These are phyloP conservation scores for Nigrospora sphaerica DNA, from an alignment of 2,329 filamentous ascomycete species.

Conservation along the genomic window DNA sequence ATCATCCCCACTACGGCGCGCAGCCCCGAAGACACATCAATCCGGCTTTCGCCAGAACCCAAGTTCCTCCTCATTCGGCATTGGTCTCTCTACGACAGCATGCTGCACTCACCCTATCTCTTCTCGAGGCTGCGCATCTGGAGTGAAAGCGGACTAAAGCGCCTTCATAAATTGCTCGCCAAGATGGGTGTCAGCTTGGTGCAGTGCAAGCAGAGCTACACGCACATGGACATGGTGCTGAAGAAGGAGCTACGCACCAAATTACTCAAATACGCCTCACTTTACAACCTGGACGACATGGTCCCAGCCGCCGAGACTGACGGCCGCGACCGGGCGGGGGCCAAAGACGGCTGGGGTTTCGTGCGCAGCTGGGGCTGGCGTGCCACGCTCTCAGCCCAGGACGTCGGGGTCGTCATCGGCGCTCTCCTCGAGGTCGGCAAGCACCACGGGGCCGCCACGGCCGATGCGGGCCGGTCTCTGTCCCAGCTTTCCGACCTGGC, in stretches of 20 bases:
- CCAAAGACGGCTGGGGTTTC: constrained; percentile 93
- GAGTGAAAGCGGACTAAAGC: constrained; percentile 82
- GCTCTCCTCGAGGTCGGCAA: constrained; percentile 89
- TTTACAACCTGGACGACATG: constrained; percentile 91
- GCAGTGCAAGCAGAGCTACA: constrained; percentile 92
- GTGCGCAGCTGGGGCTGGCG: constrained; percentile 97
- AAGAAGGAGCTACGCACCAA: constrained; percentile 82
- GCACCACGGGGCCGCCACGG: constrained; percentile 29
- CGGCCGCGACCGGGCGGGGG: constrained; percentile 59
- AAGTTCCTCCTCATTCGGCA: constrained; percentile 88
- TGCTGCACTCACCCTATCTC: constrained; percentile 94
- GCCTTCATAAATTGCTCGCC: constrained; percentile 86
- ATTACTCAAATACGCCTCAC: constrained; percentile 81
- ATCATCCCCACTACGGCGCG: constrained; percentile 83
- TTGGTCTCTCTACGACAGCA: constrained; percentile 97
- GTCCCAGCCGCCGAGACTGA: constrained; percentile 73
- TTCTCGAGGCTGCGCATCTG: constrained; percentile 89
- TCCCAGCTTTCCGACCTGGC: constrained; percentile 9
- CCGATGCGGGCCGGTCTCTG: constrained; percentile 20
- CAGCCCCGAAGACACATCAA: constrained; percentile 85
- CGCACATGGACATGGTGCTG: constrained; percentile 96
- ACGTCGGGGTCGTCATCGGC: constrained; percentile 87
- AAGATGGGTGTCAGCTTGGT: constrained; percentile 96
- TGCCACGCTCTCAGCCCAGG: constrained; percentile 84
- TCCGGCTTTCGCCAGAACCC: constrained; percentile 87